phyloP scores from a whole-genome alignment of 1,284 basidiomycete species.

The Pseudozyma flocculosa region DNA sequence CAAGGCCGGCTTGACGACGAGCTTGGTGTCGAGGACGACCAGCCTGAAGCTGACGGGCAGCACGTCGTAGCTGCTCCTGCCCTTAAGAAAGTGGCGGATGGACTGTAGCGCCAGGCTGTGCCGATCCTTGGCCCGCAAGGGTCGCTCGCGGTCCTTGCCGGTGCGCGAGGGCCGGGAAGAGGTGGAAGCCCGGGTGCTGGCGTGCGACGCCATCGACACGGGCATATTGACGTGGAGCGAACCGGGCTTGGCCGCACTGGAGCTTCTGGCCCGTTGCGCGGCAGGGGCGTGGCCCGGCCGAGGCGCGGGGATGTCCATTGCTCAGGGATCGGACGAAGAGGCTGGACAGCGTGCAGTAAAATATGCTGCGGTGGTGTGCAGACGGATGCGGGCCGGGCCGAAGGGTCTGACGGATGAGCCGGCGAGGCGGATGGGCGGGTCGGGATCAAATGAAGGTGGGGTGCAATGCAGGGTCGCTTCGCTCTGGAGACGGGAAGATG shows the following conservation, averaged over 20 bases:
- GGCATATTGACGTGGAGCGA: neutral
- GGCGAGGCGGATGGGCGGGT: no score
- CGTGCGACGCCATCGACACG: constrained; percentile 4
- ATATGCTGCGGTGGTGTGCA: no score
- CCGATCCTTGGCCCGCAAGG: constrained; percentile 25
- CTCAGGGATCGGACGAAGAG: no score
- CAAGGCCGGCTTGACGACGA: constrained; percentile 54
- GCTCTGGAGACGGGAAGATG: no score
- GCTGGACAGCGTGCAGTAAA: no score
- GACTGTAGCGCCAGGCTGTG: constrained; percentile 66
- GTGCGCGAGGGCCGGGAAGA: constrained; percentile 14
- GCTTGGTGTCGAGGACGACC: constrained; percentile 78
- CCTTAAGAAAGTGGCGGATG: constrained; percentile 80
- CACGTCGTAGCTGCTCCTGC: constrained; percentile 86
- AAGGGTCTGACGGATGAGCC: no score
- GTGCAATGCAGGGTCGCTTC: no score
- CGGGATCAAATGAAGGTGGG: no score
- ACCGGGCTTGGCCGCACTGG: neutral
- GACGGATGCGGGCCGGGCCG: no score
- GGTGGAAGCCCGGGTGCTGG: constrained; percentile 5
- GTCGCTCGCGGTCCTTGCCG: constrained; percentile 11
- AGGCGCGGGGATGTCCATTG: neutral
- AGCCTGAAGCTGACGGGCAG: constrained; percentile 94
- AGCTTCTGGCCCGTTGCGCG: neutral
- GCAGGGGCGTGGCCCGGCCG: no score